Percentiles rank a stretch among this genome's conserved stretches.
Conservation (phyloP, 768 basidiomycete species). For the Pholiota molesta region DNA sequence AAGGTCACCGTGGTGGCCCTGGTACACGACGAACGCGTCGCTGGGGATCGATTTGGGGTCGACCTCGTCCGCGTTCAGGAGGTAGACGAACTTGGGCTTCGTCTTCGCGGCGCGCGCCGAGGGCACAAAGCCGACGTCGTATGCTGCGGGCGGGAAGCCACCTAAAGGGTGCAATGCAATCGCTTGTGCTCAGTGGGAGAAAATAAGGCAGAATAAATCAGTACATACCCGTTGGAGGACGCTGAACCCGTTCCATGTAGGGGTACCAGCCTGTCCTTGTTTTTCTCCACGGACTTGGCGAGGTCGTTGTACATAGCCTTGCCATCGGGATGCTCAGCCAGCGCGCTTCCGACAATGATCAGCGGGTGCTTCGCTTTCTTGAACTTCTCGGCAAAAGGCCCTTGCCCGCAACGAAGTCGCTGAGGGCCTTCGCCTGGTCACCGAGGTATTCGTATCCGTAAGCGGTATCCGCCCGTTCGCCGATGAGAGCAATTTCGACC, state of each 20-base stretch:
- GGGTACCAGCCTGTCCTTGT: constrained; percentile 73
- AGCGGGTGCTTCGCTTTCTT: constrained; percentile 87
- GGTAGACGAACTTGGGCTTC: constrained; percentile 93
- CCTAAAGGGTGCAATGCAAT: constrained; percentile 42
- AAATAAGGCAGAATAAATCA: constrained; percentile 7
- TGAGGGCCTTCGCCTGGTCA: constrained; percentile 69
- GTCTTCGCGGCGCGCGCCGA: constrained; percentile 73
- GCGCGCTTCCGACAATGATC: constrained; percentile 89
- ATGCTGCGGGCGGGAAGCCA: constrained; percentile 93
- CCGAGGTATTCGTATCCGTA: constrained; percentile 96
- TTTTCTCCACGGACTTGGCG: constrained; percentile 76
- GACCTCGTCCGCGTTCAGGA: constrained; percentile 95
- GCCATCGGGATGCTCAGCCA: constrained; percentile 86
- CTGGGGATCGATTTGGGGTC: constrained; percentile 86
- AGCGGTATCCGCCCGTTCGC: constrained; percentile 87
- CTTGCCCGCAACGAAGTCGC: constrained; percentile 78
- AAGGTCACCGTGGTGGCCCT: constrained; percentile 97
- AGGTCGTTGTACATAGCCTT: constrained; percentile 76
- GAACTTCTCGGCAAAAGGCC: constrained; percentile 85
- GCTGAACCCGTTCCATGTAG: constrained; percentile 96
- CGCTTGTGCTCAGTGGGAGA: neutral
- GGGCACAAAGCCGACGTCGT: constrained; percentile 93
- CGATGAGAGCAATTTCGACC: constrained; percentile 87
- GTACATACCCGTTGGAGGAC: constrained; percentile 84
- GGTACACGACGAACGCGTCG: constrained; percentile 97